Base-by-base conservation (phyloP, 257 asterid species). In the Solanum lignicaule region DNA sequence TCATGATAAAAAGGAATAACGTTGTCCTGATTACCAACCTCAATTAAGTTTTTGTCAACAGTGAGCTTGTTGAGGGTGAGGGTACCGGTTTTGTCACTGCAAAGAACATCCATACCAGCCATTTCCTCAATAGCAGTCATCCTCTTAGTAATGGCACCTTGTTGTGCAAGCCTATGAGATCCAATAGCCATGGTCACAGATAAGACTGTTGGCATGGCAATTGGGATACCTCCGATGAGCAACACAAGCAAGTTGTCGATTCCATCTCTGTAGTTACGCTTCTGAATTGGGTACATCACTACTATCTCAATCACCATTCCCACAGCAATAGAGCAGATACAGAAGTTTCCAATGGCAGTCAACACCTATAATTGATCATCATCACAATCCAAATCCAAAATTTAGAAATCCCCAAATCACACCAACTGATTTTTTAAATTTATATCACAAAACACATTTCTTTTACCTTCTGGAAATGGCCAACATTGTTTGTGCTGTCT, bases 151-250 rank as follows among this genome's bases (percentile, higher is more conserved):
- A 96, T 96, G 92, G 99, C 99, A 2, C 99, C 99, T 90, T 96
- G 99, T 16, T 96, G 93, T 7, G 99, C 94, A 8, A 96, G 94
- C 48, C 99, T 86, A 83, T 95, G 98, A 31, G 98, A 96, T 66
- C 98, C 99, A n/a, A 96, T 96, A 31, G 99, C 99, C 99, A 96
- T 96, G 36, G 99, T 96, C 46, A 96, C 99, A 2, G 99, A 96
- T 92, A 96, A 85, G 29, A 96, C 99, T 0, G 98, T 95, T 2
- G 99, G 98, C 99, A 96, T 96, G 87, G 99, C 99, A 83, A 96
- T 96, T 15, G 99, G 99, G 87, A 96, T 96, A 32, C 99, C 99
- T 65, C 98, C 99, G 11, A 96, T 96, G 21, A 96, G 98, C 88
- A 96, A 83, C 86, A 96, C 99, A 11, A 96, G 88, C 86, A 96